Conservation (phyloP, 2,329 filamentous ascomycete species). For the Calonectria leucothoes region DNA sequence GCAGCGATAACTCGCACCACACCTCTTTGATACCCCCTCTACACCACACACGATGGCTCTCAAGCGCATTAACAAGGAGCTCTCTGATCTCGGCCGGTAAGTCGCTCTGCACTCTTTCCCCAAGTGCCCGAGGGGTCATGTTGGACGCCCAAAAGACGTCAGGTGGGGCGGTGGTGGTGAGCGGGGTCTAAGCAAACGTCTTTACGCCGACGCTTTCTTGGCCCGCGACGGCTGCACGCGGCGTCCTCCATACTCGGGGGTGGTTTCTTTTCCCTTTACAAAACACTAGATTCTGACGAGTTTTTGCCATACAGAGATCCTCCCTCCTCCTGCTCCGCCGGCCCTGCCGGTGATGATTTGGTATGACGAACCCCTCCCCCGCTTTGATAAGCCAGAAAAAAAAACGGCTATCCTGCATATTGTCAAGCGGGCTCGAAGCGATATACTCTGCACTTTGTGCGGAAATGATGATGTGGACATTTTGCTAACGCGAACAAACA, state of each 20-base stretch:
- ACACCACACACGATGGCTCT: conserved; percentile 75
- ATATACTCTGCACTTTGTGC: not conserved
- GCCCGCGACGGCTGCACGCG: conserved; percentile 22
- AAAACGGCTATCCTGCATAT: conserved; percentile 25
- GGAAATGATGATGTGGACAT: conserved; percentile 10
- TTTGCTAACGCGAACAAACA: conserved; percentile 54
- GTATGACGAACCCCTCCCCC: conserved; percentile 69
- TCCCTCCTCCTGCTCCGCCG: conserved; percentile 98
- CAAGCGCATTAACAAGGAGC: conserved; percentile 95
- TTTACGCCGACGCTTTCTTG: conserved; percentile 28
- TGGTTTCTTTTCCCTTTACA: not conserved
- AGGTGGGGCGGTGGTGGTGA: conserved; percentile 51
- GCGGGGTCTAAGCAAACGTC: conserved; percentile 47
- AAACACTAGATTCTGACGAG: conserved; percentile 33
- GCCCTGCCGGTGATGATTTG: conserved; percentile 96
- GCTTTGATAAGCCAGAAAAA: conserved; percentile 37
- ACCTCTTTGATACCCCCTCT: conserved; percentile 41
- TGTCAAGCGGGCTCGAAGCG: conserved; percentile 25
- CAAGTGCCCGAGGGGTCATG: conserved; percentile 39
- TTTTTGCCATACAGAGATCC: conserved; percentile 76
- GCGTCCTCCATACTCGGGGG: not conserved
- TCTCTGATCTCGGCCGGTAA: conserved; percentile 90
- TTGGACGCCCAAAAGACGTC: conserved; percentile 45
- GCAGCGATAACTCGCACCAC: conserved; percentile 43
- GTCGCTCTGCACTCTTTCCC: conserved; percentile 46